These are phyloP conservation scores for Cryptococcus sp. DNA, from an alignment of 1,284 basidiomycete species.

Conservation along the genomic window DNA sequence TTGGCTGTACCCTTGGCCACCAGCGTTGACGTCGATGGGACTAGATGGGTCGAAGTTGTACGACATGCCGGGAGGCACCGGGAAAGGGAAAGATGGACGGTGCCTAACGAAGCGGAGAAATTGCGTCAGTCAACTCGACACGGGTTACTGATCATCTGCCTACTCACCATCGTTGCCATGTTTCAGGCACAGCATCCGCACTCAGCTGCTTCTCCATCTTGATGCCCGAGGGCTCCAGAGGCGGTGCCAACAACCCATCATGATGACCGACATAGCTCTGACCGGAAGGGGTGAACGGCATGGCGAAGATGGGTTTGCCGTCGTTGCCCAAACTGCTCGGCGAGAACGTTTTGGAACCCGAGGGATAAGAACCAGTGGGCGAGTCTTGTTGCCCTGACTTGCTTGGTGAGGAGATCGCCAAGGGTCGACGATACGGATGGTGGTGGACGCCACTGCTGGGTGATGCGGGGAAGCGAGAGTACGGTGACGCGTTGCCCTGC, in stretches of 20 bases:
- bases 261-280: constrained; percentile 11
- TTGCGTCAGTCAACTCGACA: background rate
- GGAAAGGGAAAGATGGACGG: constrained; percentile 47
- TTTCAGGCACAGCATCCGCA: constrained; percentile 15
- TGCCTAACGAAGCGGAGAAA: constrained; percentile 26
- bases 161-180: constrained; percentile 45
- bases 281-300: constrained; percentile 31
- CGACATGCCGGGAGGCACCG: constrained; percentile 30
- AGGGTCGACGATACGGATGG: constrained; percentile 37
- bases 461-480: constrained; percentile 27
- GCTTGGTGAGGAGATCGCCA: constrained; percentile 7
- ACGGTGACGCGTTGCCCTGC: constrained; percentile 25
- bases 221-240: constrained; percentile 15
- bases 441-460: constrained; percentile 29
- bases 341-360: constrained; percentile 5
- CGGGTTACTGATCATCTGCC: background rate
- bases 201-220: constrained; percentile 36
- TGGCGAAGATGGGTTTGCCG: constrained; percentile 41
- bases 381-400: constrained; percentile 24
- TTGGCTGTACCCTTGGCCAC: constrained; percentile 14
- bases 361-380: constrained; percentile 9
- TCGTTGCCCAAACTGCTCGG: constrained; percentile 25
- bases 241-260: constrained; percentile 25
- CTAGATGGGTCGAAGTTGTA: constrained; percentile 27
- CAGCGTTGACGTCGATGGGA: constrained; percentile 11